Base-by-base conservation (phyloP, 805 yeast genomes). In the Yamadazyma kitorensis region DNA sequence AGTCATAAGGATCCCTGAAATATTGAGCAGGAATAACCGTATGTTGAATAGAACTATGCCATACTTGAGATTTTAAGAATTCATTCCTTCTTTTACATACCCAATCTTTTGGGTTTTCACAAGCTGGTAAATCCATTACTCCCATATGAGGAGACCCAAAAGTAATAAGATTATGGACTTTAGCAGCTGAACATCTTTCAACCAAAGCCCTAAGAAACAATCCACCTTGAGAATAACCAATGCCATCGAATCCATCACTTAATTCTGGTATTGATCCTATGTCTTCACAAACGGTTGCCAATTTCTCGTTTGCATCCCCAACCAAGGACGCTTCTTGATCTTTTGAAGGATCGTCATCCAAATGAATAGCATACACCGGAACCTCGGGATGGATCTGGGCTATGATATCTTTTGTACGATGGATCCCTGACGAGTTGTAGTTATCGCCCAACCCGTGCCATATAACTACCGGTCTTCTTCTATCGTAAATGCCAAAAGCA, bases 381-480 rank as follows among this genome's bases (percentile, higher is more conserved):
- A 72, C 54, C 1, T 61, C 73, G 0, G 88, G 87, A 31, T 71
- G 53, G 2, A 58, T 52, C 6, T 62, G 57, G 13, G 60, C 48
- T 6, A 83, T 57, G 2, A 72, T 37, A 0, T 62, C 64, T 4
- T 59, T 55, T 1, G 72, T 74, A n/a, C 64, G 54, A 19, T 57
- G 60, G 67, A 83, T 75, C 0, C 82, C 76, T 1, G 70, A 53
- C 0, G 87, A 76, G 49, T 81, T 72, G 51, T 78, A 84, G 8
- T 74, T 69, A 52, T 85, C 95, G 0, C 94, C 93, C 57, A 86
- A 68, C 0, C 95, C 95, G 48, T 85, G 95, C 94, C 94, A 85
- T 25, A 86, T 51, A 2, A 85, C 86, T 2, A 85, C 69, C 0
- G 86, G 82, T 16, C 50, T 40, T 25, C 41, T 36, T 14, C 19